A percentile compares a stretch with the other conserved stretches of the same genome.
phyloP scores from a whole-genome alignment of 441 rosid genomes.

The Syzygium syzygioides region DNA sequence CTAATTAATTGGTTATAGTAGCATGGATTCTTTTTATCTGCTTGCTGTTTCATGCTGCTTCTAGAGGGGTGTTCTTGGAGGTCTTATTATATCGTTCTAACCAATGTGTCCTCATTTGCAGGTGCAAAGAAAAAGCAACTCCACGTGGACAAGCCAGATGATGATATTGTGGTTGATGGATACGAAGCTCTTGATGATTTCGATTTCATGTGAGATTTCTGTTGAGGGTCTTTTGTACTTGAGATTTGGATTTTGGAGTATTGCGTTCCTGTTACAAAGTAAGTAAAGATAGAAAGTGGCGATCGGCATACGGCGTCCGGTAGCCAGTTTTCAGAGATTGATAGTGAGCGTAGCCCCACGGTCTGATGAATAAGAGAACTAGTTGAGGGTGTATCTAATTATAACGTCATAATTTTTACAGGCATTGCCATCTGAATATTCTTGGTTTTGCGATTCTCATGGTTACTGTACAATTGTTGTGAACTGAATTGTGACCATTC shows the following conservation, averaged over 20 bases:
- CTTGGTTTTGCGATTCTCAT: neutral
- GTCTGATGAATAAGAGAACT: neutral
- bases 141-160: constrained; percentile 60
- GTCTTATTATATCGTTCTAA: neutral
- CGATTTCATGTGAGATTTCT: constrained; percentile 66
- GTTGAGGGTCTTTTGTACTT: neutral
- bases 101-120: constrained; percentile 13
- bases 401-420: neutral
- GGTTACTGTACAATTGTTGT: neutral
- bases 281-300: neutral
- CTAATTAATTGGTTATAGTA: neutral
- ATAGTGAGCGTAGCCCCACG: neutral
- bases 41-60: neutral
- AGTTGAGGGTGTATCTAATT: neutral
- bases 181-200: constrained; percentile 61
- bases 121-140: constrained; percentile 87
- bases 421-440: neutral
- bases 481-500: neutral
- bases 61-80: neutral
- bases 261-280: neutral
- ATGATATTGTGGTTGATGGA: constrained; percentile 45
- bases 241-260: neutral
- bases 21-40: neutral
- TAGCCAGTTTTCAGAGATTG: neutral
- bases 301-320: neutral